Conservation (phyloP, 2,329 filamentous ascomycete species). For the Furcasterigmium sp. region DNA sequence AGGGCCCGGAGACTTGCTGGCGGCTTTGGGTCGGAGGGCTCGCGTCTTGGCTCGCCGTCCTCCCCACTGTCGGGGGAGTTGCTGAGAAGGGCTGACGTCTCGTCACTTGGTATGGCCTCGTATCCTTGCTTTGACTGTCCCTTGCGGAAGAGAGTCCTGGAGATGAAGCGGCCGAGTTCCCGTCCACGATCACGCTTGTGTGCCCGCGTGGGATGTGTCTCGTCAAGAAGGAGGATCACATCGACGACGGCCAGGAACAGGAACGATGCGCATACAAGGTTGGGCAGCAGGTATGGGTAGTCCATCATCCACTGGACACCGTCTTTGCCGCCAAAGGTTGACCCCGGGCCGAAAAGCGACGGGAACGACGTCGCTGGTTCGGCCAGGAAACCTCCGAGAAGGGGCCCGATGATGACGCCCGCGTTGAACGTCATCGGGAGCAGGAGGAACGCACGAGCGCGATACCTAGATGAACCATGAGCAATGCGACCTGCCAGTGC, state of each 20-base stretch:
- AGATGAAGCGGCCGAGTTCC: not conserved
- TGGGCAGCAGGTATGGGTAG: conserved; percentile 17
- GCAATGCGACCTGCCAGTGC: not conserved
- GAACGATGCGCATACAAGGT: conserved; percentile 11
- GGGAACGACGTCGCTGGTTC: conserved; percentile 13
- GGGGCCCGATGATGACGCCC: conserved; percentile 16
- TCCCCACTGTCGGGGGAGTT: too few species aligned
- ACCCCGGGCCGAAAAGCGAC: conserved; percentile 13
- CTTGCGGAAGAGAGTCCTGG: not conserved
- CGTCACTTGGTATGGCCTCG: too few species aligned
- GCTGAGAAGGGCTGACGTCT: too few species aligned
- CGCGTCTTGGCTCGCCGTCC: too few species aligned
- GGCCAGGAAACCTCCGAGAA: conserved; percentile 17
- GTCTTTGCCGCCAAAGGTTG: conserved; percentile 10
- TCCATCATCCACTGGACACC: conserved; percentile 13
- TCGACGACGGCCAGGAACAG: conserved; percentile 11
- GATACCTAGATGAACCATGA: not conserved
- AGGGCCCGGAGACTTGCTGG: conserved; percentile 1
- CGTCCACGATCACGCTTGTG: conserved; percentile 9
- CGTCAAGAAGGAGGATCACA: conserved; percentile 16
- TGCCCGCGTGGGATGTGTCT: conserved; percentile 11
- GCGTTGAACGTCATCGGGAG: conserved; percentile 17
- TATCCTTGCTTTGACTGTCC: too few species aligned
- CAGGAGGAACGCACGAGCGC: conserved; percentile 13
- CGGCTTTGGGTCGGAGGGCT: too few species aligned